These are phyloP conservation scores for Xerocomus brunneocitrinus DNA, from an alignment of 768 basidiomycete species.

Conservation along the genomic window DNA sequence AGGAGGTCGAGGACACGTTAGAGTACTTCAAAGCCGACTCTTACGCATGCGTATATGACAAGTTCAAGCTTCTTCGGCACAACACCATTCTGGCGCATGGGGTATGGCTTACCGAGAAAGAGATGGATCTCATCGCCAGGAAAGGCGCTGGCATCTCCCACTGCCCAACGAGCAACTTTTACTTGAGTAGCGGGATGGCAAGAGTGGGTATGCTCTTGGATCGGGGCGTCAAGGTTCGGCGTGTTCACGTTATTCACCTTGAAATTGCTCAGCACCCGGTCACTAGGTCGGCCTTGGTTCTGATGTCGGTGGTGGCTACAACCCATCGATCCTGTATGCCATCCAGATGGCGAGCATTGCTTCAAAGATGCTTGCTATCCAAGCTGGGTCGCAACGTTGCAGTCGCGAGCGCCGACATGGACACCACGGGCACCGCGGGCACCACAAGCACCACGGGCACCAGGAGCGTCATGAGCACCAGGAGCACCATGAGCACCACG, in stretches of 20 bases:
- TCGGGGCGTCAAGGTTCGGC: conserved; percentile 72
- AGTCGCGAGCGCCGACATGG: neutral
- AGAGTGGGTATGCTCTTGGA: conserved; percentile 78
- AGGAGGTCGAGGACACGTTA: conserved; percentile 65
- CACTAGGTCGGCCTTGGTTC: conserved; percentile 89
- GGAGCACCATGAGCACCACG: too few species aligned
- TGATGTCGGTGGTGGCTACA: conserved; percentile 86
- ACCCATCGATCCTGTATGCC: conserved; percentile 69
- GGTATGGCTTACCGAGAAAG: conserved; percentile 69
- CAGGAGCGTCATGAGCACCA: too few species aligned
- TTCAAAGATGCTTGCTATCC: conserved; percentile 69
- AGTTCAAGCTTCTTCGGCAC: conserved; percentile 62
- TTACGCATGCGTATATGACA: conserved; percentile 83
- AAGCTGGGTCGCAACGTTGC: conserved; percentile 23
- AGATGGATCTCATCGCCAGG: conserved; percentile 65
- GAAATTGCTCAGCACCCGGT: conserved; percentile 3
- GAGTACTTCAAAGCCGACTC: conserved; percentile 61
- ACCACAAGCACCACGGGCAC: neutral
- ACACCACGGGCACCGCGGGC: neutral
- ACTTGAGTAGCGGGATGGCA: conserved; percentile 82
- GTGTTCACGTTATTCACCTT: neutral
- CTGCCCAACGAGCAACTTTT: conserved; percentile 93
- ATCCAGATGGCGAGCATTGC: conserved; percentile 76
- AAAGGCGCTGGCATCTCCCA: conserved; percentile 78
- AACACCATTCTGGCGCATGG: conserved; percentile 90